Evolutionary conservation across 2,329 filamentous ascomycete genomes (phyloP), one percentile per base, ranked within the genome.

Genomic region (Coniochaeta sp.): DNA sequence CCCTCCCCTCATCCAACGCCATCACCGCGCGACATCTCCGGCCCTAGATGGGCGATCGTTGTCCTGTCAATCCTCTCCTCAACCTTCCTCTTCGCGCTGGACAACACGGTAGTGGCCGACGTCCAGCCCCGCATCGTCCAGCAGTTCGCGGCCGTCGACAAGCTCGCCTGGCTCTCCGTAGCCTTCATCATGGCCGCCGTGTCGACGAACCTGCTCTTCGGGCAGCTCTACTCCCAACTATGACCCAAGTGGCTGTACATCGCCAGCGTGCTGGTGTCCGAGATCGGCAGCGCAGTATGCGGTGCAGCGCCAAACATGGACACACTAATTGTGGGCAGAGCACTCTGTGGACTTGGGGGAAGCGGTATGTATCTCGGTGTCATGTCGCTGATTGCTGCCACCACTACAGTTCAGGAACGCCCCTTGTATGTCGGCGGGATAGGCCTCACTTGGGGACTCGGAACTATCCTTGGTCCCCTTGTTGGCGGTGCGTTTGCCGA

Each of bases 401-500:
- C 32, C 5, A 35, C 32, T 16, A 35, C 32, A 16, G 32, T 35
- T 16, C 32, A 35, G 14, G 63, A 67, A 48, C 57, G 63, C 1
- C 53, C 61, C 0, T 38, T 58, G 2, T 70, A 66, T 51, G 58
- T 64, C 55, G 53, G 57, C 26, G 49, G 54, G 6, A 58, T 60
- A 2, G 65, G 64, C 1, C 45, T 68, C 4, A 55, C 59, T 0
- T 77, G 72, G 70, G 72, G 74, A 31, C 45, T 73, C 3, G 75
- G 74, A 3, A 70, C 66, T 4, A 66, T 76, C 5, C 59, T 78
- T 2, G 76, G 76, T 0, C 76, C 75, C 1, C 63, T 78, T 10
- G 61, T 77, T 10, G 74, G 74, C 13, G 75, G 75, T 16, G 71
- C 68, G 0, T 76, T 78, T 40, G 64, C 65, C 4, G 68, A 71